These are phyloP conservation scores for Kregervanrija fluxuum DNA, from an alignment of 805 yeast species.

Conservation along the genomic window DNA sequence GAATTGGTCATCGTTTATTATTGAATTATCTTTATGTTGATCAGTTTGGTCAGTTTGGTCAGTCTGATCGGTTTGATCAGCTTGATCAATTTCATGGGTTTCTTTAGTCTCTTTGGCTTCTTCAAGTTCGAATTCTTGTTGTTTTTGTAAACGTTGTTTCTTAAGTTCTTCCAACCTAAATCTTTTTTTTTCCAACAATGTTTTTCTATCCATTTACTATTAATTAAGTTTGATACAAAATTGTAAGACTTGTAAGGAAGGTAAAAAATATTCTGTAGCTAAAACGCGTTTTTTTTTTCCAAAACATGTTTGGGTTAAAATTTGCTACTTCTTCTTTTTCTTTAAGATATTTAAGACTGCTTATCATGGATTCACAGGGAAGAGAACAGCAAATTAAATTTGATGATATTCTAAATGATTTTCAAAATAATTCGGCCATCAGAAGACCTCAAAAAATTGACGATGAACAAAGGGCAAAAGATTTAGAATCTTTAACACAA, in stretches of 20 bases:
- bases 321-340: too few species aligned
- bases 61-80: too few species aligned
- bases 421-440: slow-evolving; percentile 34
- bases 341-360: background rate
- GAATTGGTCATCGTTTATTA: too few species aligned
- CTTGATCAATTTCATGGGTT: background rate
- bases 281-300: too few species aligned
- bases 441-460: slow-evolving; percentile 20
- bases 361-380: background rate
- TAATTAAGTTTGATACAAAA: too few species aligned
- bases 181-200: slow-evolving; percentile 41
- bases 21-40: too few species aligned
- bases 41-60: too few species aligned
- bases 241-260: too few species aligned
- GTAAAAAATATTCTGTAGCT: too few species aligned
- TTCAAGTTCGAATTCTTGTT: slow-evolving; percentile 2
- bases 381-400: slow-evolving; percentile 37
- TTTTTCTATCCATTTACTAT: slow-evolving; percentile 20
- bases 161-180: slow-evolving; percentile 45
- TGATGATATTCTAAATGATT: slow-evolving; percentile 63
- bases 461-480: slow-evolving; percentile 24
- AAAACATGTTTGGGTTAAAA: too few species aligned
- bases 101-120: background rate
- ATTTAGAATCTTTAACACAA: slow-evolving; percentile 40
- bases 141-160: slow-evolving; percentile 34